phyloP scores from a whole-genome alignment of 176 grass and related monocot genomes.

The Elaeis guineensis region DNA sequence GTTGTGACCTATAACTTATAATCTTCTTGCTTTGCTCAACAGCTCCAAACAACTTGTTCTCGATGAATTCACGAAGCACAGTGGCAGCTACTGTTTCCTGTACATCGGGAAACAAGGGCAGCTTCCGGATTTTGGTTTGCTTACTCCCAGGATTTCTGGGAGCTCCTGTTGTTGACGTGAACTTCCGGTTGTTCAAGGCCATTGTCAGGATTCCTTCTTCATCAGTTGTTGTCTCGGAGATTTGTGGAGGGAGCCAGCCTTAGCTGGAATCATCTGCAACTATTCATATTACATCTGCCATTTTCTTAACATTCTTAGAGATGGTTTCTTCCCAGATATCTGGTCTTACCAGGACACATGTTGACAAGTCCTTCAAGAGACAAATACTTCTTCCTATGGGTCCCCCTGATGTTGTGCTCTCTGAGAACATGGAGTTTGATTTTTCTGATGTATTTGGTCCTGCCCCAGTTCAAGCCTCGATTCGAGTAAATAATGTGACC shows the following conservation, averaged over 20 bases:
- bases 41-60: slow-evolving; percentile 87
- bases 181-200: slow-evolving; percentile 97
- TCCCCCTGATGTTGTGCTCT: slow-evolving; percentile 58
- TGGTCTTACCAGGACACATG: slow-evolving; percentile 28
- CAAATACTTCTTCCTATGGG: slow-evolving; percentile 75
- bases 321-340: slow-evolving; percentile 80
- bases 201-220: slow-evolving; percentile 90
- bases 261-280: slow-evolving; percentile 23
- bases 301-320: slow-evolving; percentile 23
- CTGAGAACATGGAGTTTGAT: slow-evolving; percentile 86
- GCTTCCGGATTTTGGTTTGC: slow-evolving; percentile 42
- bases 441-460: slow-evolving; percentile 95
- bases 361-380: slow-evolving; percentile 43
- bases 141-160: slow-evolving; percentile 67
- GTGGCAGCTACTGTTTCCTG: slow-evolving; percentile 89
- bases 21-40: slow-evolving; percentile 20
- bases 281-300: neutral
- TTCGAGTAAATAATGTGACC: slow-evolving; percentile 31
- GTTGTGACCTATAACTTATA: neutral
- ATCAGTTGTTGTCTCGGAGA: slow-evolving; percentile 55
- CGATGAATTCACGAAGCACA: slow-evolving; percentile 91
- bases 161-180: slow-evolving; percentile 44
- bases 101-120: slow-evolving; percentile 76
- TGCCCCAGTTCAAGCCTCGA: slow-evolving; percentile 43
- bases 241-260: slow-evolving; percentile 40